These are phyloP conservation scores for Jatropha podagrica DNA, from an alignment of 441 rosid species.

Conservation along the genomic window DNA sequence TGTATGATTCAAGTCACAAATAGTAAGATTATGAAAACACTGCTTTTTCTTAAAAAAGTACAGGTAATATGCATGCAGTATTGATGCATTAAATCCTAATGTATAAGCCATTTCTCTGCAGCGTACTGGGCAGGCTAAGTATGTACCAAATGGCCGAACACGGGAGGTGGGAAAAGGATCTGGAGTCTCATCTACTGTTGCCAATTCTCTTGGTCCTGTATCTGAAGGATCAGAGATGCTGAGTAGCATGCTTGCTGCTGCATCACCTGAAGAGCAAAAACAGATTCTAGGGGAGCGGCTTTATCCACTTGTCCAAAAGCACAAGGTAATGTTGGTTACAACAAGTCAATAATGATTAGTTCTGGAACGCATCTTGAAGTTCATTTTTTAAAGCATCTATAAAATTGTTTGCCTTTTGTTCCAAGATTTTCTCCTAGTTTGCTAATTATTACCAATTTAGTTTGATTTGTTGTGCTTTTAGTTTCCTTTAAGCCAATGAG, in stretches of 20 bases:
- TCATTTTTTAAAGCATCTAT: too few relatives aligned
- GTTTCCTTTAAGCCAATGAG: too few relatives aligned
- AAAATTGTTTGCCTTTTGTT: neutral
- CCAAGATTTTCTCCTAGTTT: neutral
- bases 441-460: neutral
- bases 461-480: neutral
- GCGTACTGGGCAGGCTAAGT: slow-evolving; percentile 41
- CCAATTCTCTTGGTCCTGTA: slow-evolving; percentile 33
- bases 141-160: slow-evolving; percentile 45
- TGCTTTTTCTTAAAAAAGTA: neutral
- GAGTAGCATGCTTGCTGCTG: slow-evolving; percentile 62
- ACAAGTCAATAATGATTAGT: neutral
- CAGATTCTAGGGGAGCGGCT: slow-evolving; percentile 61
- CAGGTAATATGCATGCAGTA: neutral
- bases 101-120: slow-evolving; percentile 22
- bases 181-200: slow-evolving; percentile 24
- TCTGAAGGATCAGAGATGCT: slow-evolving; percentile 45
- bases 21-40: too few relatives aligned
- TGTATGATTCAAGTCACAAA: too few relatives aligned
- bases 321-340: slow-evolving; percentile 40
- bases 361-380: neutral
- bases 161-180: slow-evolving; percentile 25
- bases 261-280: slow-evolving; percentile 58
- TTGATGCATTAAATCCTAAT: neutral
- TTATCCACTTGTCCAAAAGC: slow-evolving; percentile 65